Evolutionary conservation across 345 rosid genomes (phyloP), one percentile per base, ranked within the genome.

Genomic region (Adansonia digitata): DNA sequence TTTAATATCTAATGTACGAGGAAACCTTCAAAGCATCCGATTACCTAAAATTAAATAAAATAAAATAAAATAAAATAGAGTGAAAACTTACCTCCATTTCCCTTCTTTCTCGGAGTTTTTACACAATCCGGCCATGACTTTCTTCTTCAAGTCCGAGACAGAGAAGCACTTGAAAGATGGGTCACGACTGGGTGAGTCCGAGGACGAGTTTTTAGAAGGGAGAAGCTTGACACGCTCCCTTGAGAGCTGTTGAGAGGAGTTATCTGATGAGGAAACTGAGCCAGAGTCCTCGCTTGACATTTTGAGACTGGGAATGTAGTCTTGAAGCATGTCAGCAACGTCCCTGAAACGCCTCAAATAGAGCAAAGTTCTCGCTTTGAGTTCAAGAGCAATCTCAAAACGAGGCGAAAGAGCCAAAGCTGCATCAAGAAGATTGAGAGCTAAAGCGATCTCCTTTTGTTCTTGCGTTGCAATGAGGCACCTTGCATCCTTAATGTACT

Each of bases 101-200:
- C 93, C 97, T 84, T 90, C 89, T 69, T 85, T 89, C 17, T 92
- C 92, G 82, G 89, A 84, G 64, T 84, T 93, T 76, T 82, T 90
- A 74, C 87, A 83, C 68, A 91, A 85, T 7, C 98, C 96, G 4
- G 93, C 94, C 90, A 88, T 82, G 13, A 95, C 89, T 73, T 90
- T 91, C 90, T 89, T 91, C 85, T 86, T 95, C 89, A 95, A 81
- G 65, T 91, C 98, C 37, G 94, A 88, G 72, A 87, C 86, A 60
- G 92, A 88, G 86, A 95, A 95, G 76, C 99, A 95, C 82, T 85
- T 92, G 80, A 94, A 88, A 18, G 89, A 83, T 48, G 86, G 84
- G 78, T 87, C 87, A 29, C 77, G 81, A 37, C 77, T 82, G 63
- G 77, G 53, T 51, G 87, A 72, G 39, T 81, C 79, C 4, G 82